Evolutionary conservation across 2,329 filamentous ascomycete species (phyloP).

Genomic region (Hypoxylon sp.): DNA sequence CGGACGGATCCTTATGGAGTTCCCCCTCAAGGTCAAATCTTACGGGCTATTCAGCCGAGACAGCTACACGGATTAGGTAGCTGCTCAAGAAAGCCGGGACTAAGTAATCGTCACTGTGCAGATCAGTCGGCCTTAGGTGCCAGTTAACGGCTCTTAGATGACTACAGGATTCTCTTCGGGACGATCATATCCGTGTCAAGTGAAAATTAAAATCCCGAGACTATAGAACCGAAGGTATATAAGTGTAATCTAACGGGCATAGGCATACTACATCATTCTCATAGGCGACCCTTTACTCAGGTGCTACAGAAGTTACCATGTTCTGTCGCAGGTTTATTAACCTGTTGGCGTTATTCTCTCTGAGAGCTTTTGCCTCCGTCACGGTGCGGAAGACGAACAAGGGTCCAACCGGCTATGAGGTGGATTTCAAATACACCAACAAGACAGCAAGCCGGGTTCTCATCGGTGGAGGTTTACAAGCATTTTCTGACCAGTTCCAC

Average conservation of each 20-base stretch:
- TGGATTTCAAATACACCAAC: slow-evolving; percentile 51
- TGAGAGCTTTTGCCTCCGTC: slow-evolving; percentile 42
- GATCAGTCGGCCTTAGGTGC: background rate
- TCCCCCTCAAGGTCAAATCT: slow-evolving; percentile 23
- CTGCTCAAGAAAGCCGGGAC: slow-evolving; percentile 5
- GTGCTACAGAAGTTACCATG: slow-evolving; percentile 23
- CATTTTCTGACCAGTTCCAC: slow-evolving; percentile 52
- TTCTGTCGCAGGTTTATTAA: slow-evolving; percentile 9
- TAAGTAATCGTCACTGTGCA: slow-evolving; percentile 23
- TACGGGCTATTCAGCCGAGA: slow-evolving; percentile 33
- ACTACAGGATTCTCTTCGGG: slow-evolving; percentile 26
- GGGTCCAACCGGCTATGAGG: slow-evolving; percentile 50
- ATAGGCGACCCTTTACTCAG: background rate
- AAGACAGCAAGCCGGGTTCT: slow-evolving; percentile 47
- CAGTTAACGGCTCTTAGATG: slow-evolving; percentile 2
- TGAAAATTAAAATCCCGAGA: background rate
- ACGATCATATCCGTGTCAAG: slow-evolving; percentile 16
- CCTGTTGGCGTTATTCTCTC: slow-evolving; percentile 22
- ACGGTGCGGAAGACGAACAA: slow-evolving; percentile 48
- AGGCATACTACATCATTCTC: background rate
- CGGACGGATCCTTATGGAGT: background rate
- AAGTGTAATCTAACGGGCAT: background rate
- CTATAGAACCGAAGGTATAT: background rate
- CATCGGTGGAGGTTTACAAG: slow-evolving; percentile 49
- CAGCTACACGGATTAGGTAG: slow-evolving; percentile 35